Evolutionary conservation across 768 basidiomycete genomes (phyloP).

Genomic region (Xerocomellus chrysenteron): DNA sequence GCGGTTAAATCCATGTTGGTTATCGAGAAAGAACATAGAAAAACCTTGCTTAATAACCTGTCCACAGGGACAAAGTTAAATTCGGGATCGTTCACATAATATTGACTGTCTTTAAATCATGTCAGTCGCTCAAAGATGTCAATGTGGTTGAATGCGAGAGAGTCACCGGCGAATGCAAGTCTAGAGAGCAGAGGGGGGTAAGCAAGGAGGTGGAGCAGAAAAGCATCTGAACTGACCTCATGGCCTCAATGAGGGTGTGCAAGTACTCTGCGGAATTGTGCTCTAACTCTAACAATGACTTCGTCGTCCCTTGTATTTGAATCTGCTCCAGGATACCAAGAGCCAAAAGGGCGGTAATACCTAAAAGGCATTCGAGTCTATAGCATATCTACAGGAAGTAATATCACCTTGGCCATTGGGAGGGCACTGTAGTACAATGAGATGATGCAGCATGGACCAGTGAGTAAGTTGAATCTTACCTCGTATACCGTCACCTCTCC

Average conservation of each 20-base stretch:
- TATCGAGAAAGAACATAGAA: not conserved
- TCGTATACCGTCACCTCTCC: conserved; percentile 89
- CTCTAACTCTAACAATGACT: conserved; percentile 73
- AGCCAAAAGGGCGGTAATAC: conserved; percentile 89
- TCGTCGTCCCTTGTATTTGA: conserved; percentile 68
- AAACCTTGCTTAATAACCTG: conserved; percentile 83
- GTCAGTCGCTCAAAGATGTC: not conserved
- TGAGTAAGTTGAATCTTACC: conserved; percentile 41
- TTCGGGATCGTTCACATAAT: conserved; percentile 92
- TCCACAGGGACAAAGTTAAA: conserved; percentile 74
- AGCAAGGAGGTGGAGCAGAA: not conserved
- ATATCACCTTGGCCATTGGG: conserved; percentile 87
- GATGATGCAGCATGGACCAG: not conserved
- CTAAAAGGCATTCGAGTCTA: conserved; percentile 31
- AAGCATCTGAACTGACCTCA: conserved; percentile 51
- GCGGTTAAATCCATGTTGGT: not conserved
- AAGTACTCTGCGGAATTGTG: conserved; percentile 91
- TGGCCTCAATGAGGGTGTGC: conserved; percentile 81
- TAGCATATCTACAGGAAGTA: not conserved
- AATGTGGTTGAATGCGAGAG: not conserved
- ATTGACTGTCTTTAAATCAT: conserved; percentile 62
- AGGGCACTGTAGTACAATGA: conserved; percentile 60
- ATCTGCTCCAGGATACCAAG: conserved; percentile 90
- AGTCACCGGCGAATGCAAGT: conserved; percentile 71
- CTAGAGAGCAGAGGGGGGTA: conserved; percentile 28